Conservation (phyloP, 2,329 filamentous ascomycete species). For the Stemphylium vesicarium region DNA sequence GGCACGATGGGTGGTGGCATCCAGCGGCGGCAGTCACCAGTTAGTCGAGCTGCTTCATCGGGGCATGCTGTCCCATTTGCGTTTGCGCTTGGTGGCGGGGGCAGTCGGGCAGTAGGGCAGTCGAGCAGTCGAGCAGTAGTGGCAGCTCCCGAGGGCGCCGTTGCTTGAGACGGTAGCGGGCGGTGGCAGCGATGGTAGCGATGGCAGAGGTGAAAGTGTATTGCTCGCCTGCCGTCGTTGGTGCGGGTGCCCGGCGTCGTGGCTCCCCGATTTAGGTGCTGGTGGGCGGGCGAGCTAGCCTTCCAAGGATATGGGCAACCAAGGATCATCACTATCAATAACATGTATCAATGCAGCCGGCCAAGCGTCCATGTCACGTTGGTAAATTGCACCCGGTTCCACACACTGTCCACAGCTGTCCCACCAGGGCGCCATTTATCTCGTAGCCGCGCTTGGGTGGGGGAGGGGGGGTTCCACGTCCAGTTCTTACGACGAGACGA, state of each 20-base stretch:
- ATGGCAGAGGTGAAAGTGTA: conserved; percentile 2
- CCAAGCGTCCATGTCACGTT: background rate
- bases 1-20: conserved; percentile 6
- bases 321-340: background rate
- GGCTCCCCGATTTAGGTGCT: conserved; percentile 3
- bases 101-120: too few relatives aligned
- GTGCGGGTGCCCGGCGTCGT: conserved; percentile 6
- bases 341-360: too few relatives aligned
- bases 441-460: too few relatives aligned
- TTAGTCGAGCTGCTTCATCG: conserved; percentile 16
- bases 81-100: conserved; percentile 16
- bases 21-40: conserved; percentile 25
- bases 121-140: background rate
- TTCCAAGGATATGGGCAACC: background rate
- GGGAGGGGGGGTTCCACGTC: too few relatives aligned
- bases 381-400: background rate
- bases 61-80: conserved; percentile 6
- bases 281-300: conserved; percentile 1
- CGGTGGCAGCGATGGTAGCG: background rate
- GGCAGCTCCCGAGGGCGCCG: conserved; percentile 7
- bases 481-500: too few relatives aligned
- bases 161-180: conserved; percentile 1
- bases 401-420: background rate
- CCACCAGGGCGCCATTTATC: too few relatives aligned
- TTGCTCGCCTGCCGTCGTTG: background rate